Base-by-base conservation (phyloP, 306 rosid genomes). In the Sicyos edulis region DNA sequence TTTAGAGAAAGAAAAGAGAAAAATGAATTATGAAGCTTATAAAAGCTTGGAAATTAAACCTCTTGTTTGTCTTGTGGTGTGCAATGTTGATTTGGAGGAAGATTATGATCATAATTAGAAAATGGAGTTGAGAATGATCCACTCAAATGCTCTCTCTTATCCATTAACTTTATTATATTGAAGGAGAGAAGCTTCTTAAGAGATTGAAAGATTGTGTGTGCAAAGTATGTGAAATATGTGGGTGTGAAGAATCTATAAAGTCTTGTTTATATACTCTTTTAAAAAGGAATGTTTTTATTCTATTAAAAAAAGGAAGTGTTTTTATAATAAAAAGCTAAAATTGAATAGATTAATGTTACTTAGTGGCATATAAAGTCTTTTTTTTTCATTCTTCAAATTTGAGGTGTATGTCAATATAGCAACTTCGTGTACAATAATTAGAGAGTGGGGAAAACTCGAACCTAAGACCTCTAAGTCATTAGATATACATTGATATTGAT, bases 191-290 rank as follows among this genome's bases (percentile, higher is more conserved):
- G 32, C 54, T 65, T 65, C 52, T 42, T 24, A 42, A 65, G 53
- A 65, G 53, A 65, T 42, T 65, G 32, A 40, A 42, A n/a, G 54
- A 42, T 65, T 65, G 44, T 52, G 54, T 42, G 71, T 10, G 32
- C 50, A 34, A 65, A 12, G 16, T 42, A 10, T 17, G 52, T 44
- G n/a, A n/a, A n/a, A n/a, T n/a, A n/a, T n/a, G n/a, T n/a, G n/a
- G n/a, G n/a, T n/a, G n/a, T n/a, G n/a, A n/a, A n/a, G n/a, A 14
- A 62, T 62, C 45, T 62, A 62, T 62, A 62, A 34, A 62, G 68
- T 16, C 16, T 15, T 62, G 4, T 62, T 62, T 62, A 29, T 62
- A 14, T 62, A 29, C 15, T 61, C 21, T 62, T 29, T 16, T 34
- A 32, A 15, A 29, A 14, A 8, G 13, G 37, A 24, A 22, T 22